These are phyloP conservation scores for Prunus yedoensis DNA, from an alignment of 331 rosid genomes.

Conservation along the genomic window DNA sequence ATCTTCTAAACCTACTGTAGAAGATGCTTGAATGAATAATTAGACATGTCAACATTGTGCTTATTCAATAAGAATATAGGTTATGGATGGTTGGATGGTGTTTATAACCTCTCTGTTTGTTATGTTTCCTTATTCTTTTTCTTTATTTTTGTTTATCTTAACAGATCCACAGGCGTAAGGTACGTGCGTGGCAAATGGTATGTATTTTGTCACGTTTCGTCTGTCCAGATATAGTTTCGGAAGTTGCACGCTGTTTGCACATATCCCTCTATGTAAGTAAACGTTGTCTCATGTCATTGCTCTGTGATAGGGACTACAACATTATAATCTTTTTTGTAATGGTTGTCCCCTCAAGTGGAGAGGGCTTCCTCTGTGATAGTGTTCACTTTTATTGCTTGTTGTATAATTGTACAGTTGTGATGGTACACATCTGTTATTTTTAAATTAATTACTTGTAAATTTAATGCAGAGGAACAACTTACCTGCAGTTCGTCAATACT, in stretches of 20 bases:
- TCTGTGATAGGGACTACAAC: not conserved
- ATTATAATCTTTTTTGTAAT: not conserved
- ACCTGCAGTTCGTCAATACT: slow-evolving; percentile 94
- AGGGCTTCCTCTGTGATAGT: not conserved
- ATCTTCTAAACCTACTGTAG: not conserved
- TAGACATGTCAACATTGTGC: not conserved
- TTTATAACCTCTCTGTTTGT: not conserved
- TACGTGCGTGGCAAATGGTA: slow-evolving; percentile 93
- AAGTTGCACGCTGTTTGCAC: slow-evolving; percentile 57
- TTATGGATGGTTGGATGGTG: not conserved
- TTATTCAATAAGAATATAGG: not conserved
- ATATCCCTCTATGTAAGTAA: slow-evolving; percentile 70
- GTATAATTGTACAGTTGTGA: not conserved
- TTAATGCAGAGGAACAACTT: slow-evolving; percentile 81
- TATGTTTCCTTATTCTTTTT: slow-evolving; percentile 7
- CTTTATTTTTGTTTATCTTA: slow-evolving; percentile 9
- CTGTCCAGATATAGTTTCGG: slow-evolving; percentile 57
- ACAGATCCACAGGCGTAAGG: slow-evolving; percentile 94
- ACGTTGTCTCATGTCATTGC: slow-evolving; percentile 1
- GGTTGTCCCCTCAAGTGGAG: not conserved
- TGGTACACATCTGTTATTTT: not conserved
- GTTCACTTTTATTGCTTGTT: not conserved
- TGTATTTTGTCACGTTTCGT: slow-evolving; percentile 79
- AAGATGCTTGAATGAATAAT: not conserved
- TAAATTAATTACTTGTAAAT: slow-evolving; percentile 9